Conservation (phyloP, 2,329 filamentous ascomycete genomes). For the Xylaria sp. region DNA sequence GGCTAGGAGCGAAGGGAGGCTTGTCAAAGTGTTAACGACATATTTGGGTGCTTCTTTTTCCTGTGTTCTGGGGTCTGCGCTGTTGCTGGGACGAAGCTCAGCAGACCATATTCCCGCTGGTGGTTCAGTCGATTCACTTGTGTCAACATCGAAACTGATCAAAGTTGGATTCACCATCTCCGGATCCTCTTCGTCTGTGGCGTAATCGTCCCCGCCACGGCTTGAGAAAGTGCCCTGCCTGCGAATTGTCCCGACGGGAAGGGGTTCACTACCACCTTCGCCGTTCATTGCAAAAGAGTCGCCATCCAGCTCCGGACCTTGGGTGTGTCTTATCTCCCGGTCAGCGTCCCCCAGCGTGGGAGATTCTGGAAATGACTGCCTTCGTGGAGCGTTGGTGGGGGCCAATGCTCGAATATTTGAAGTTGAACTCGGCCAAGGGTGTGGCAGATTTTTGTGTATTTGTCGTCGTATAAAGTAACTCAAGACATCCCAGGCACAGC, state of each 20-base stretch:
- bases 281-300: slow-evolving; percentile 49
- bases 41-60: slow-evolving; percentile 53
- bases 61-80: slow-evolving; percentile 49
- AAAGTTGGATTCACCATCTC: slow-evolving; percentile 67
- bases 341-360: slow-evolving; percentile 49
- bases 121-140: slow-evolving; percentile 63
- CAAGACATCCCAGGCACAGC: slow-evolving; percentile 53
- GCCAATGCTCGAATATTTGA: slow-evolving; percentile 23
- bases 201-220: slow-evolving; percentile 60
- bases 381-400: slow-evolving; percentile 31
- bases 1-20: slow-evolving; percentile 61
- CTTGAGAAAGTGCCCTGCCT: slow-evolving; percentile 61
- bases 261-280: slow-evolving; percentile 44
- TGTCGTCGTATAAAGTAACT: slow-evolving; percentile 53
- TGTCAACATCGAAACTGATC: slow-evolving; percentile 71
- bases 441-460: slow-evolving; percentile 56
- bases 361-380: slow-evolving; percentile 47
- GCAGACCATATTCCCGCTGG: slow-evolving; percentile 68
- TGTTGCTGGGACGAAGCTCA: slow-evolving; percentile 64
- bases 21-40: slow-evolving; percentile 62
- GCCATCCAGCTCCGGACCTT: slow-evolving; percentile 40
- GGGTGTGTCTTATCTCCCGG: slow-evolving; percentile 47
- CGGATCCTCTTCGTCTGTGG: slow-evolving; percentile 67
- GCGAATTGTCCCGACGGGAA: slow-evolving; percentile 52
- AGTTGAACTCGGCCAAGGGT: slow-evolving; percentile 40